These are phyloP conservation scores for Platanthera guangdongensis DNA, from an alignment of 106 monocot species.

Conservation along the genomic window DNA sequence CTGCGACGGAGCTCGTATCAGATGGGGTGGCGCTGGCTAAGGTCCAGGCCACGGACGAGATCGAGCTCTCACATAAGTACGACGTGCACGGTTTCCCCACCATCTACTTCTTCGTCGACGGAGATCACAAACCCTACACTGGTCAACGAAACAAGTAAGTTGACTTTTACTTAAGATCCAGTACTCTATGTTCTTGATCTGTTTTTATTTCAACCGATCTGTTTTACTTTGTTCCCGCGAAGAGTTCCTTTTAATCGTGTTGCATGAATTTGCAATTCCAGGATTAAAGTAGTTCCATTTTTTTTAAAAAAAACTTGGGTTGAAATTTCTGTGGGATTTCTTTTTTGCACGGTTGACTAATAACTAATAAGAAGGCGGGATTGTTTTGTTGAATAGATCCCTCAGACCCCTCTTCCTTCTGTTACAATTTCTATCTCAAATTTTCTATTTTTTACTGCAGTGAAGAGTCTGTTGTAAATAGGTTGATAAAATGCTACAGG, in stretches of 20 bases:
- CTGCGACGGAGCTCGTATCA: slow-evolving; percentile 62
- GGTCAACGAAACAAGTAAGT: slow-evolving; percentile 59
- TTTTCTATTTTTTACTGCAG: no score
- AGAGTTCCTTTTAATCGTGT: neutral
- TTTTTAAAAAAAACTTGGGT: no score
- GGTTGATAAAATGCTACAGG: no score
- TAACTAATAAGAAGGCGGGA: no score
- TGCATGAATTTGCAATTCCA: neutral
- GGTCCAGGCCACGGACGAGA: slow-evolving; percentile 89
- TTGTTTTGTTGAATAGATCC: no score
- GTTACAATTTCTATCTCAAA: no score
- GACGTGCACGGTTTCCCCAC: slow-evolving; percentile 95
- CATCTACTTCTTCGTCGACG: slow-evolving; percentile 81
- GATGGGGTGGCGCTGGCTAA: slow-evolving; percentile 73
- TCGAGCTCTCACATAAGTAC: slow-evolving; percentile 75
- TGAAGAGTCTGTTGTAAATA: no score
- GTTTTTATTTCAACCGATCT: neutral
- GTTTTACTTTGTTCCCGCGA: neutral
- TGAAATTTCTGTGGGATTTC: no score
- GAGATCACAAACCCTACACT: slow-evolving; percentile 45
- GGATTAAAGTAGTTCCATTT: neutral
- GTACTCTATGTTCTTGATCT: neutral
- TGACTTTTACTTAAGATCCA: neutral
- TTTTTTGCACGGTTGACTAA: no score
- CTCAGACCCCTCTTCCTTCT: no score